Percentiles rank a stretch among this genome's conserved stretches.
Conservation (phyloP, 2,329 filamentous ascomycete genomes). For the Colletotrichum sp. region DNA sequence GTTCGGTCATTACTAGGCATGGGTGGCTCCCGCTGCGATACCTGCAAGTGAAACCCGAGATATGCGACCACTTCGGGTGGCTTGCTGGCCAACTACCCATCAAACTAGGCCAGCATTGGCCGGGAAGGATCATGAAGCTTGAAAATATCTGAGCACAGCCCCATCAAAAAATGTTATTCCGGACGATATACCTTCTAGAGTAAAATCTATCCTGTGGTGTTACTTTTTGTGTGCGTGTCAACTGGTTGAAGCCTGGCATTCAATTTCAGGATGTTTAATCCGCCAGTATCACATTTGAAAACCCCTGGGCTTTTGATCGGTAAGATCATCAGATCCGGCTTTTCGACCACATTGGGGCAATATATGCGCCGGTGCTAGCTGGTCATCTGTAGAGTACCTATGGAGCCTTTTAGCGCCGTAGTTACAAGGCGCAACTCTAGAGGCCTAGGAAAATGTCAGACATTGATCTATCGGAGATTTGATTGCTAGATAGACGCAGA, state of each 20-base stretch:
- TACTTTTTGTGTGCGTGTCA: not conserved
- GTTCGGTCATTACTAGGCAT: not conserved
- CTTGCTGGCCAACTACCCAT: not conserved
- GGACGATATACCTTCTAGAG: not conserved
- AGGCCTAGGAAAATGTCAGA: not conserved
- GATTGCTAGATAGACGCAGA: not conserved
- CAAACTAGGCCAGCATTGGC: not conserved
- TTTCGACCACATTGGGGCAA: not conserved
- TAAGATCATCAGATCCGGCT: not conserved
- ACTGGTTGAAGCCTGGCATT: not conserved
- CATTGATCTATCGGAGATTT: not conserved
- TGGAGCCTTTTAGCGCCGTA: not conserved
- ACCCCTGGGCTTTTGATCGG: fast-evolving
- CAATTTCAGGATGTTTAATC: not conserved
- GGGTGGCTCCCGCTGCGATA: not conserved
- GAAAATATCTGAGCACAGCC: not conserved
- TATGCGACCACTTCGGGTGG: not conserved
- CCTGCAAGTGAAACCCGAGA: not conserved
- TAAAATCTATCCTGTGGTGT: not conserved
- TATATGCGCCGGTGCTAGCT: not conserved
- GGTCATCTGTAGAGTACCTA: not conserved
- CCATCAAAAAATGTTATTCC: not conserved
- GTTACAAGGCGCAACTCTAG: not conserved
- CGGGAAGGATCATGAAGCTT: not conserved
- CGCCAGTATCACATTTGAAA: not conserved